These are phyloP conservation scores for Hymenoscyphus infarciens DNA, from an alignment of 2,329 filamentous ascomycete species.

Conservation along the genomic window DNA sequence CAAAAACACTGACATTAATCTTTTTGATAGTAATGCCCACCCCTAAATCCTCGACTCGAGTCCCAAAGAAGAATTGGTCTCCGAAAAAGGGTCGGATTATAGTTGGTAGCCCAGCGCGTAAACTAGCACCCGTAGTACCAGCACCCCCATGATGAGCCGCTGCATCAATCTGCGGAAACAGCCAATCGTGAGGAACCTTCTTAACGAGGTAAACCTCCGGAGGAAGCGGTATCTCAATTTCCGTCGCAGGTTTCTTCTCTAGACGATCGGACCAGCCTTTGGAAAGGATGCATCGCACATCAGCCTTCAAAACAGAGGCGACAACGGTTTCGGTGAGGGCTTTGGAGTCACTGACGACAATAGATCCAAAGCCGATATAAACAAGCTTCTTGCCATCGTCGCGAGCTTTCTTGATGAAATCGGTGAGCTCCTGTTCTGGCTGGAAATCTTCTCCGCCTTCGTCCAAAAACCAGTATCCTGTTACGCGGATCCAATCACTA, in stretches of 20 bases:
- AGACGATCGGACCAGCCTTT: slow-evolving; percentile 96
- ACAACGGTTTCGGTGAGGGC: slow-evolving; percentile 91
- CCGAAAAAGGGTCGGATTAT: slow-evolving; percentile 97
- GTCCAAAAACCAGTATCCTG: slow-evolving; percentile 96
- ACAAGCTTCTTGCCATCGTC: slow-evolving; percentile 85
- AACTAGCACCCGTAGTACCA: slow-evolving; percentile 88
- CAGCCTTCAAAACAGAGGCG: slow-evolving; percentile 83
- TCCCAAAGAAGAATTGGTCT: slow-evolving; percentile 95
- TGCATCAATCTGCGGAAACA: slow-evolving; percentile 90
- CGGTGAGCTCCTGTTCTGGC: slow-evolving; percentile 70
- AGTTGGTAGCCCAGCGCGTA: slow-evolving; percentile 87
- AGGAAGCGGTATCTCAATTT: slow-evolving; percentile 62
- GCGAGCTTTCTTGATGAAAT: slow-evolving; percentile 81
- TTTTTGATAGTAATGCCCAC: slow-evolving; percentile 88
- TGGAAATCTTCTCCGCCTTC: slow-evolving; percentile 62
- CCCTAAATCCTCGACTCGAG: slow-evolving; percentile 84
- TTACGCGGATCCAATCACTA: slow-evolving; percentile 95
- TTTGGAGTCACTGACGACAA: slow-evolving; percentile 85
- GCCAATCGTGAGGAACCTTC: slow-evolving; percentile 91
- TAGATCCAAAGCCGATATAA: slow-evolving; percentile 95
- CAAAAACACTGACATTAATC: slow-evolving; percentile 82
- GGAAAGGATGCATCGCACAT: slow-evolving; percentile 89
- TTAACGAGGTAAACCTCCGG: slow-evolving; percentile 84
- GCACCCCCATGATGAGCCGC: slow-evolving; percentile 92
- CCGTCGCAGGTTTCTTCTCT: slow-evolving; percentile 51